These are phyloP conservation scores for Fistulina hepatica DNA, from an alignment of 1,284 basidiomycete genomes.

Conservation along the genomic window DNA sequence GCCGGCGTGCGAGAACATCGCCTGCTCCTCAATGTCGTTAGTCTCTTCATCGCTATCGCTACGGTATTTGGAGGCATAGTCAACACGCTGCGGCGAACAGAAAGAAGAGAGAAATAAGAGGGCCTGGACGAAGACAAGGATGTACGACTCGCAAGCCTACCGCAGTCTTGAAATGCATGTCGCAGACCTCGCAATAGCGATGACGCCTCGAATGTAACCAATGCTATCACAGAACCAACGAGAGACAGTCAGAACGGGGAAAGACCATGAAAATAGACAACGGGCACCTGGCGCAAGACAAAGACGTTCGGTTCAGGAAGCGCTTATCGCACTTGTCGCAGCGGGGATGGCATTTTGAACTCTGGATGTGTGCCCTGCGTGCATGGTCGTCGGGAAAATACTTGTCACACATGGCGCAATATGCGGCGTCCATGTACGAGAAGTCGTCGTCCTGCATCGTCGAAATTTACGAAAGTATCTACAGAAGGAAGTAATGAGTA, in stretches of 20 bases:
- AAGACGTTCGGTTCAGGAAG: background rate
- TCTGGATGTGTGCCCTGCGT: background rate
- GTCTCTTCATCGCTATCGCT: slow-evolving; percentile 13
- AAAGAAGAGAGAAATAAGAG: background rate
- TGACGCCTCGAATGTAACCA: slow-evolving; percentile 12
- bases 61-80: slow-evolving; percentile 11
- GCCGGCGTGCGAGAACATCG: slow-evolving; percentile 2
- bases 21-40: slow-evolving; percentile 1
- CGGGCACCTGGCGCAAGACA: too few species aligned
- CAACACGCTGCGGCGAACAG: slow-evolving; percentile 8
- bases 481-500: too few species aligned
- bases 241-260: too few species aligned
- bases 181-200: slow-evolving; percentile 15
- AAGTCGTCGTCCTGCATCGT: too few species aligned
- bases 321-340: background rate
- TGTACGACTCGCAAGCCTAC: slow-evolving; percentile 12
- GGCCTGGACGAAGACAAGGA: background rate
- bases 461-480: too few species aligned
- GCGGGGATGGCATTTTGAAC: background rate
- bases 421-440: background rate
- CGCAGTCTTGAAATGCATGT: slow-evolving; percentile 14
- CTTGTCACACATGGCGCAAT: background rate
- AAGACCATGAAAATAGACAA: too few species aligned
- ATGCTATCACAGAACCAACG: too few species aligned
- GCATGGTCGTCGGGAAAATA: background rate